Percentiles rank a stretch among this genome's conserved stretches.
Conservation (phyloP, 805 yeast species). For the Sugiyamaella valdiviana region DNA sequence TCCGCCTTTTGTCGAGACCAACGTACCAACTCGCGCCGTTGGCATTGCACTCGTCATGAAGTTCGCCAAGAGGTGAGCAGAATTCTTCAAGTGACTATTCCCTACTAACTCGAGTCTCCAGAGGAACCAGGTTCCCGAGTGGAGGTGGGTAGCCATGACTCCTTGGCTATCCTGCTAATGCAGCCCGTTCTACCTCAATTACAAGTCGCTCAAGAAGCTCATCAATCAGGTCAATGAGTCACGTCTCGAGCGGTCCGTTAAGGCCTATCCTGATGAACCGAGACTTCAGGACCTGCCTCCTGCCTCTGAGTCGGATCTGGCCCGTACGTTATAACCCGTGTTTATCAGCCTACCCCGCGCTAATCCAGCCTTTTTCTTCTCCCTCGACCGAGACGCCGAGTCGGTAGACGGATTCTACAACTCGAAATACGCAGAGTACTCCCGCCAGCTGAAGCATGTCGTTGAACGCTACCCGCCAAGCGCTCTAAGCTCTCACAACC, state of each 20-base stretch:
- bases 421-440: conserved; percentile 66
- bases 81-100: neutral
- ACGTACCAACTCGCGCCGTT: neutral
- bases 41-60: conserved; percentile 9
- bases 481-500: conserved; percentile 21
- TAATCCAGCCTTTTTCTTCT: conserved; percentile 60
- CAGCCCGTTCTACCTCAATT: conserved; percentile 67
- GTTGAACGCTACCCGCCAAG: conserved; percentile 29
- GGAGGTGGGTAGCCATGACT: conserved; percentile 45
- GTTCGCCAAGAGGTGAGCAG: conserved; percentile 60
- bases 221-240: conserved; percentile 54
- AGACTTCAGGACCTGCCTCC: neutral
- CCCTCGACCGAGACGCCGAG: conserved; percentile 75
- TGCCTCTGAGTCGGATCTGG: conserved; percentile 13
- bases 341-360: neutral
- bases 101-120: conserved; percentile 36
- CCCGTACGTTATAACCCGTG: conserved; percentile 10
- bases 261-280: neutral
- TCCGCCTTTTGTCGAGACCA: no score
- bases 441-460: conserved; percentile 50
- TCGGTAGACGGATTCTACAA: conserved; percentile 74
- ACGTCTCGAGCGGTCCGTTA: neutral
- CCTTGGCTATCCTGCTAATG: conserved; percentile 1
- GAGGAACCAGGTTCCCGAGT: conserved; percentile 89
- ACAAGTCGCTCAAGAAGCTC: conserved; percentile 73